phyloP scores from a whole-genome alignment of 1,284 basidiomycete species.

The Erythrobasidium hasegawianum region DNA sequence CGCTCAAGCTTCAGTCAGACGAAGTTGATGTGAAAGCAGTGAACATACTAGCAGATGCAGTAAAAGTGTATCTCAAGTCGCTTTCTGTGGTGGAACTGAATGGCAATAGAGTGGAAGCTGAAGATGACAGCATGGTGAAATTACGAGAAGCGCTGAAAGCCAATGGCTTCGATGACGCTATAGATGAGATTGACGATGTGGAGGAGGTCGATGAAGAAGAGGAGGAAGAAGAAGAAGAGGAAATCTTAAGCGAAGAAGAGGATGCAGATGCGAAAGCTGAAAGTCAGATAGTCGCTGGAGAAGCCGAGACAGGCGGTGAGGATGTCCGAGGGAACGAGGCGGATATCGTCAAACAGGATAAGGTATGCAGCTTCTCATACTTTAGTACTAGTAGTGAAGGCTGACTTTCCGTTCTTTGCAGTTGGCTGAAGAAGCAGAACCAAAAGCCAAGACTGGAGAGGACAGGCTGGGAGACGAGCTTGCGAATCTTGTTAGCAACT shows the following conservation, averaged over 20 bases:
- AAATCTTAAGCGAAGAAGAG: conserved; percentile 46
- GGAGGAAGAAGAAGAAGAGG: conserved; percentile 44
- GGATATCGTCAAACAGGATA: conserved; percentile 30
- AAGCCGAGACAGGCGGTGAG: conserved; percentile 29
- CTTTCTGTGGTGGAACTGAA: conserved; percentile 74
- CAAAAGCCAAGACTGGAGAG: not conserved
- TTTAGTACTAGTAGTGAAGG: not conserved
- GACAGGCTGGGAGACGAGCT: conserved; percentile 35
- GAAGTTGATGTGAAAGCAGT: conserved; percentile 74
- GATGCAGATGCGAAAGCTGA: conserved; percentile 48
- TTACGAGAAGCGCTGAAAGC: conserved; percentile 63
- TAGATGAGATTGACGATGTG: conserved; percentile 70
- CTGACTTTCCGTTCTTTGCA: conserved; percentile 12
- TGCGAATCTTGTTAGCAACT: conserved; percentile 31
- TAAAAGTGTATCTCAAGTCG: conserved; percentile 59
- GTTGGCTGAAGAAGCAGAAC: conserved; percentile 24
- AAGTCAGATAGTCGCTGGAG: conserved; percentile 37
- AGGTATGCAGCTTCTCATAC: conserved; percentile 14
- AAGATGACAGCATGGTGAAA: conserved; percentile 68
- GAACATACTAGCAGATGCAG: conserved; percentile 62
- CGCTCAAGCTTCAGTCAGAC: conserved; percentile 81
- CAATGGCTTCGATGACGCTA: conserved; percentile 74
- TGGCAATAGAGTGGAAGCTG: conserved; percentile 79
- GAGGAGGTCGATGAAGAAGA: conserved; percentile 41
- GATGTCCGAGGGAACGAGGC: conserved; percentile 31